These are phyloP conservation scores for Phoenix roebelenii DNA, from an alignment of 176 grass and related monocot species.

Conservation along the genomic window DNA sequence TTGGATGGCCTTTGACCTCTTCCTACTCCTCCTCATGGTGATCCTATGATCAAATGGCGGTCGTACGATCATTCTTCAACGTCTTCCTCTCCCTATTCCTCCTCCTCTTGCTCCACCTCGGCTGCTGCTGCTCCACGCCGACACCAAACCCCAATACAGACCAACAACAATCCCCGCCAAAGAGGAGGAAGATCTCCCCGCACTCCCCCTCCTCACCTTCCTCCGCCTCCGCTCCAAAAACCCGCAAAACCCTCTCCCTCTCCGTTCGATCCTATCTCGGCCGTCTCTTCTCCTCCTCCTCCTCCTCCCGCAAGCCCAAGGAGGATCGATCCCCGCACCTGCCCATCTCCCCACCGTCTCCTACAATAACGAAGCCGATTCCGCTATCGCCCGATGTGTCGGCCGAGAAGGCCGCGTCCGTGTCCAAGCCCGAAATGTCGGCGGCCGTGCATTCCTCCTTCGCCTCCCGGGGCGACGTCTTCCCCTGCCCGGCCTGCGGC, in stretches of 20 bases:
- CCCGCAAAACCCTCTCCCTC: conserved; percentile 7
- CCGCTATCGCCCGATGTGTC: no score
- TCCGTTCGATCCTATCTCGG: conserved; percentile 33
- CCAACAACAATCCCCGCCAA: conserved; percentile 14
- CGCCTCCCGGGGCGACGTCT: conserved; percentile 37
- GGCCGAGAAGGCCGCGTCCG: conserved; percentile 8
- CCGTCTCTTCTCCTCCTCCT: conserved; percentile 47
- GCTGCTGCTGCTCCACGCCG: conserved; percentile 48
- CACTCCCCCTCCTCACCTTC: conserved; percentile 16
- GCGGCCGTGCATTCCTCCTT: conserved; percentile 22
- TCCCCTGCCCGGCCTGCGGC: conserved; percentile 61
- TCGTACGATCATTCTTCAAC: conserved; percentile 9
- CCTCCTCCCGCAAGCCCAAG: conserved; percentile 18
- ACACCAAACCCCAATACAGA: conserved; percentile 2
- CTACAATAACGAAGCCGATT: not conserved
- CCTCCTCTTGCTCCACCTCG: conserved; percentile 51
- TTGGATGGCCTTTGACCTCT: not conserved
- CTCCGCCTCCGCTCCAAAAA: conserved; percentile 4
- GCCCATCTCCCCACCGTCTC: conserved; percentile 16
- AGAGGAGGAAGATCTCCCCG: conserved; percentile 73
- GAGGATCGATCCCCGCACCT: conserved; percentile 6
- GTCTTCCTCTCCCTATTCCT: conserved; percentile 55
- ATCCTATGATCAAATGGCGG: conserved; percentile 5
- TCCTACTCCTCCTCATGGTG: conserved; percentile 6
- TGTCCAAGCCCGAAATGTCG: not conserved